A percentile compares a stretch with the other conserved stretches of the same genome.
phyloP scores from a whole-genome alignment of 169 alveolate species.

The Babesia bovis region DNA sequence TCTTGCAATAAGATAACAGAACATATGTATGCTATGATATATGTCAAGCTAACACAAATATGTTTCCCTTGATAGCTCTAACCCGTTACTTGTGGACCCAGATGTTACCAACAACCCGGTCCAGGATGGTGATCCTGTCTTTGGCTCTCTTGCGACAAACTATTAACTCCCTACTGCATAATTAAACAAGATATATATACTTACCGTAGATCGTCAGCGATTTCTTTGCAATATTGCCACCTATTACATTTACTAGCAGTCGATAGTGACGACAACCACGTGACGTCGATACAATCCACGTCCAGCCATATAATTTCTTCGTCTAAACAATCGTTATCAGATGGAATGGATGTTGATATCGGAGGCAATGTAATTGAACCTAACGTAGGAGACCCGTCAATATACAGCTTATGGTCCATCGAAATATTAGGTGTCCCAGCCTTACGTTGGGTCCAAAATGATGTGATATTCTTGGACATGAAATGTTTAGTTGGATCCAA shows the following conservation, averaged over 20 bases:
- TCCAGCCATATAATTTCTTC: conserved; percentile 72
- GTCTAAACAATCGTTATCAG: no score
- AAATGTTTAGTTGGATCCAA: background rate
- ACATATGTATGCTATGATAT: no score
- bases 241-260: conserved; percentile 67
- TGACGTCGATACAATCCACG: conserved; percentile 84
- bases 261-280: conserved; percentile 76
- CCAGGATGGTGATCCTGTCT: conserved; percentile 77
- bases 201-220: conserved; percentile 77
- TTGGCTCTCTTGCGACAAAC: conserved; percentile 82
- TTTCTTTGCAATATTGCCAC: conserved; percentile 80
- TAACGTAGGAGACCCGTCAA: background rate
- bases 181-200: background rate
- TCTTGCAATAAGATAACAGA: no score
- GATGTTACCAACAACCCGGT: conserved; percentile 79
- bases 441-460: background rate
- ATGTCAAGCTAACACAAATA: no score
- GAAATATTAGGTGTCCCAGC: background rate
- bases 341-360: conserved; percentile 22
- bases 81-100: conserved; percentile 86
- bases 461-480: background rate
- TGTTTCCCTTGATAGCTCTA: no score
- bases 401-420: background rate
- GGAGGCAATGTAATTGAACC: background rate
- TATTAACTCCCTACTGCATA: conserved; percentile 70